Conservation (phyloP, 176 grass and related monocot genomes). For the Calamus simplicifolius region DNA sequence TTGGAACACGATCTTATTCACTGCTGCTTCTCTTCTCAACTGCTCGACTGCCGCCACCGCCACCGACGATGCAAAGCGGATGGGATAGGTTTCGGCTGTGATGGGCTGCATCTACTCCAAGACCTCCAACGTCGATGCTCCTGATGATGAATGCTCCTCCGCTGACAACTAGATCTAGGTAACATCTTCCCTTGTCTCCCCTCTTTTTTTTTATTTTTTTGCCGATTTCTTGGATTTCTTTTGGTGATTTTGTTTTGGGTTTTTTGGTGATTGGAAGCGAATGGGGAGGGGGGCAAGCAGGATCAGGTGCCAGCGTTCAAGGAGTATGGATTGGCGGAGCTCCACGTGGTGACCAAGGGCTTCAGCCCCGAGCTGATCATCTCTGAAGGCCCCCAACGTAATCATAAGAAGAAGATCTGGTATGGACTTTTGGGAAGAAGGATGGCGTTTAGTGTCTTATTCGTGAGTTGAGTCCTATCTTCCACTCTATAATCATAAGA, state of each 20-base stretch:
- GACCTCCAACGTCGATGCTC: constrained; percentile 47
- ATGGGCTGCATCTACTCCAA: constrained; percentile 98
- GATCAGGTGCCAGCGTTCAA: constrained; percentile 72
- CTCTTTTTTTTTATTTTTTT: not conserved
- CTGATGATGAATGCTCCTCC: constrained; percentile 35
- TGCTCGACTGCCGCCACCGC: not conserved
- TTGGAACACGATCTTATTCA: too few species aligned
- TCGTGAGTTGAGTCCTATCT: too few species aligned
- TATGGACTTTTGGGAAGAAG: too few species aligned
- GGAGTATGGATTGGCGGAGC: constrained; percentile 81
- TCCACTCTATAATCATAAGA: too few species aligned
- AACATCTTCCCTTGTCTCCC: constrained; percentile 2
- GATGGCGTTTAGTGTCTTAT: too few species aligned
- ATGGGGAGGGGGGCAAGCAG: constrained; percentile 55
- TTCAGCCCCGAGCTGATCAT: constrained; percentile 94
- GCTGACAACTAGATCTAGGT: constrained; percentile 80
- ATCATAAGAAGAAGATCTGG: too few species aligned
- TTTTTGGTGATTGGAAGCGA: constrained; percentile 20
- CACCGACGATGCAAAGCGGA: not conserved
- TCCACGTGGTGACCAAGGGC: constrained; percentile 82
- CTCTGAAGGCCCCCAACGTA: constrained; percentile 94
- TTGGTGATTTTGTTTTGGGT: not conserved
- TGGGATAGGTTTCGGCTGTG: not conserved
- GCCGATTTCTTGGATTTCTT: not conserved
- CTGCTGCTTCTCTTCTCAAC: constrained; percentile 18